Conservation (phyloP, 176 grass and related monocot genomes). For the Echinochloa phyllopogon region DNA sequence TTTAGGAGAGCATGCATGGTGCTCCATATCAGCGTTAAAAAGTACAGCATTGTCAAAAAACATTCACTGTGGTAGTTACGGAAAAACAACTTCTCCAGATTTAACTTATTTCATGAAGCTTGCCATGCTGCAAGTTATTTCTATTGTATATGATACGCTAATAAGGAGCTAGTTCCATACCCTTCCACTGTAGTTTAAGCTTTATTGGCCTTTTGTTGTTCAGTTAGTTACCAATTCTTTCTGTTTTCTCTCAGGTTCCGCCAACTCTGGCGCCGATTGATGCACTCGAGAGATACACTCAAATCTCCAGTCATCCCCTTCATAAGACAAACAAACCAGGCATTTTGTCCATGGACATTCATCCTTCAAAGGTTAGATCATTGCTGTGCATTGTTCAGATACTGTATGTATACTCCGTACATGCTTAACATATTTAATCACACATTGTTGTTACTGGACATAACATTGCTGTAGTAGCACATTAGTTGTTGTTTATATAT, state of each 20-base stretch:
- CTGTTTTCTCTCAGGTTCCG: slow-evolving; percentile 56
- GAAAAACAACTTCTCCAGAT: slow-evolving; percentile 8
- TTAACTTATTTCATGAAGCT: slow-evolving; percentile 11
- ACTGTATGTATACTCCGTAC: slow-evolving; percentile 1
- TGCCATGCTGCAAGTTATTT: neutral
- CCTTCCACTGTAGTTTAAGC: neutral
- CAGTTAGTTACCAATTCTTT: slow-evolving; percentile 4
- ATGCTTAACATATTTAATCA: neutral
- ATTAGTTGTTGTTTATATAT: neutral
- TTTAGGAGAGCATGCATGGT: neutral
- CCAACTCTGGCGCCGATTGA: slow-evolving; percentile 69
- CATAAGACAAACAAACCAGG: slow-evolving; percentile 98
- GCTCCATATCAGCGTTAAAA: no score
- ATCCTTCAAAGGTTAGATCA: slow-evolving; percentile 88
- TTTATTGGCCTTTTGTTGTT: slow-evolving; percentile 15
- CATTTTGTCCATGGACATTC: slow-evolving; percentile 92
- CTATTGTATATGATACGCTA: neutral
- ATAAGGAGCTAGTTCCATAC: neutral
- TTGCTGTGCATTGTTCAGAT: slow-evolving; percentile 17
- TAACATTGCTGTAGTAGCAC: slow-evolving; percentile 16
- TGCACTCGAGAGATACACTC: slow-evolving; percentile 85
- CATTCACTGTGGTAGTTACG: no score
- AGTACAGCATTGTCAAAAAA: no score
- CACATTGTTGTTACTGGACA: neutral
- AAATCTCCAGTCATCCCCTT: slow-evolving; percentile 92